A percentile compares a stretch with the other conserved stretches of the same genome.
phyloP scores from a whole-genome alignment of 106 monocot genomes.

The Xerophyta viscosa region DNA sequence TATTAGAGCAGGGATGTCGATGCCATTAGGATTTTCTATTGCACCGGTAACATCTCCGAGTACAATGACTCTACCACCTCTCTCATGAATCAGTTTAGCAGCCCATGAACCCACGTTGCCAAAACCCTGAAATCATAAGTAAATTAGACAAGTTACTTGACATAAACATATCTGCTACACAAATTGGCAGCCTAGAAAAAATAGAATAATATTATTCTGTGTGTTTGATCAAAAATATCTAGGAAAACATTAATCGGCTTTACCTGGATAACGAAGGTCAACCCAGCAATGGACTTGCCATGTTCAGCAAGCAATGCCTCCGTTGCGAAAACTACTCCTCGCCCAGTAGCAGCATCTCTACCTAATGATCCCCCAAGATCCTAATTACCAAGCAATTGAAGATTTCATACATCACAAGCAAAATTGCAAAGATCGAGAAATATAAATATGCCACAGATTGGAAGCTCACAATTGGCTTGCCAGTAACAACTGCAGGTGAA shows the following conservation, averaged over 20 bases:
- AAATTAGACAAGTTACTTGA: not conserved
- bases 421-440: not conserved
- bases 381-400: constrained; percentile 14
- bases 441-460: not conserved
- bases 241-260: not conserved
- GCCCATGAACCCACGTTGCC: constrained; percentile 97
- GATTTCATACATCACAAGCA: not conserved
- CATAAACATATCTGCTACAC: too few relatives aligned
- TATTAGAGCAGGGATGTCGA: constrained; percentile 52
- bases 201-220: too few relatives aligned
- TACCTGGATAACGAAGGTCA: constrained; percentile 82
- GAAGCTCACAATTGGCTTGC: constrained; percentile 84
- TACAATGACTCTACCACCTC: constrained; percentile 77
- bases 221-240: not conserved
- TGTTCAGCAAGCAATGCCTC: constrained; percentile 72
- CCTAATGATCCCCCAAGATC: constrained; percentile 95
- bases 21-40: constrained; percentile 52
- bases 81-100: constrained; percentile 65
- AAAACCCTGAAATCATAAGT: constrained; percentile 45
- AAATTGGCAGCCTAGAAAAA: too few relatives aligned
- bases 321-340: constrained; percentile 74
- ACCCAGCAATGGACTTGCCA: constrained; percentile 64
- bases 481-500: constrained; percentile 70
- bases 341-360: constrained; percentile 84
- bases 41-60: constrained; percentile 61